Evolutionary conservation across 306 rosid genomes (phyloP), one percentile per base, ranked within the genome.

Genomic region (Castanospermum australe): DNA sequence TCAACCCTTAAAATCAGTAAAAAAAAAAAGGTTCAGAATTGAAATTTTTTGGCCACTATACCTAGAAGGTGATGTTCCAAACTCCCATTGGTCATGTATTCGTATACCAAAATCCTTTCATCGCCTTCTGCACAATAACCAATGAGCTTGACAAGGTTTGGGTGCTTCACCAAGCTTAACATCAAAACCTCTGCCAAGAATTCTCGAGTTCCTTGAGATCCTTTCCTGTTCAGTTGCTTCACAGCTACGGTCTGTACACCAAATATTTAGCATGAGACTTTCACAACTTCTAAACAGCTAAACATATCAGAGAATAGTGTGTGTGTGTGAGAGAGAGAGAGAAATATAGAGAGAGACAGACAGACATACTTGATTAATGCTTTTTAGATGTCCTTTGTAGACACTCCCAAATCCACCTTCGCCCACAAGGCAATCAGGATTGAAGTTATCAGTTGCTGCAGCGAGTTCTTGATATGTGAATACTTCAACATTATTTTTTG

Each of bases 381-480:
- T 80, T 22, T 77, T 32, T 45, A 86, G 14, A 81, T 80, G 44
- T 52, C 87, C 89, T 83, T 72, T 83, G 72, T 79, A 86, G 38
- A 83, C 87, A 35, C 15, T 73, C 66, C 89, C 89, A 4, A 83
- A 86, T 60, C 89, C 87, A 30, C 89, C 87, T 77, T 83, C 87
- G 2, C 87, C 89, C 5, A 80, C 9, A 45, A 35, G 48, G 33
- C n/a, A 36, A 20, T 32, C 47, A 25, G 73, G 61, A 65, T 65
- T 80, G 68, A 86, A 86, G 41, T 78, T 60, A 24, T 80, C 76
- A 15, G 89, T 86, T 72, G 89, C 83, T 52, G 54, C 55, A 36
- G 59, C 73, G 5, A 83, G 59, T 69, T 86, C 87, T 9, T 71
- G n/a, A 39, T 66, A 83, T 7, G 81, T 65, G 52, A 86, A 80